Evolutionary conservation across 768 basidiomycete species (phyloP), one percentile per base, ranked within the genome.

Genomic region (Arthromyces matolae): DNA sequence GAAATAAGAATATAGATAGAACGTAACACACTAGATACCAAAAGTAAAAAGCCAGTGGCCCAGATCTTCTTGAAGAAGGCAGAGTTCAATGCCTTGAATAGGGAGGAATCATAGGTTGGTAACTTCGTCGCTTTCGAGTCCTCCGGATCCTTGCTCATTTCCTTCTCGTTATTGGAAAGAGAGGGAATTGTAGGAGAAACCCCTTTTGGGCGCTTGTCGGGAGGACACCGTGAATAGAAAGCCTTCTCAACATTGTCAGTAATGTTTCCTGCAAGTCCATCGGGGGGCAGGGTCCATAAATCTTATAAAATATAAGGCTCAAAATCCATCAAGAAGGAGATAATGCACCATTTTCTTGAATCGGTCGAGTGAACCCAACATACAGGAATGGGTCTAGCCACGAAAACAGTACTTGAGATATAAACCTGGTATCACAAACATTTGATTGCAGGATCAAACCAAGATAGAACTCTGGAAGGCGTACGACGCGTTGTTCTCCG

Each of bases 11-110:
- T 5, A 43, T 53, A 24, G 22, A 4, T 14, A 36, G 49, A 31
- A 25, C n/a, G 1, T 39, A 9, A 52, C 65, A 8, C 34, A 73
- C 75, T 73, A 13, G 68, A 61, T n/a, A 65, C 43, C 1, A 83
- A 53, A 45, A 77, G 73, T 24, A 82, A 60, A n/a, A 74, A 28
- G 0, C 79, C 80, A 5, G 73, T 70, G 1, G 59, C 50, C 72
- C 75, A 78, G 42, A 76, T 78, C 3, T 72, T 68, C 22, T 56
- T 63, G 47, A 70, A 68, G 56, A 81, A 80, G 0, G 75, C 73
- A 4, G 52, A 60, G 39, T 75, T 63, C 2, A 84, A 50, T 8
- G 81, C 77, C 33, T 65, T 67, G 52, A 78, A 64, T 18, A 83
- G 57, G 4, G 77, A 80, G 32, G 71, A 66, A 55, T 81, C 79